These are phyloP conservation scores for Neurospora pannonica DNA, from an alignment of 495 filamentous ascomycete species.

Conservation along the genomic window DNA sequence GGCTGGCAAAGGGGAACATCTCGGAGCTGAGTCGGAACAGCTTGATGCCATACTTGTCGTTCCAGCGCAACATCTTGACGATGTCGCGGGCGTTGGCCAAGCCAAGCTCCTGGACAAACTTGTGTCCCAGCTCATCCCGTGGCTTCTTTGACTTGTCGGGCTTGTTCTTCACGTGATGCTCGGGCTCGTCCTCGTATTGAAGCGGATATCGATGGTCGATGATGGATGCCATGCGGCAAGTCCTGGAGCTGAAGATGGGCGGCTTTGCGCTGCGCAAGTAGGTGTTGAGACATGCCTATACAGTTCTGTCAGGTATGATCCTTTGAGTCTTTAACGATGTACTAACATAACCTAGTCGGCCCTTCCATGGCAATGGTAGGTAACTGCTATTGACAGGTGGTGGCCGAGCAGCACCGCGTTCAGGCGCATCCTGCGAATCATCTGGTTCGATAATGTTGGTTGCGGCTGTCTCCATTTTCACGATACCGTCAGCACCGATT, in stretches of 20 bases:
- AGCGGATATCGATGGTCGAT: conserved; percentile 81
- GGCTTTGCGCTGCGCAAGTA: conserved; percentile 82
- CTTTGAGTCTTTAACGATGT: neutral
- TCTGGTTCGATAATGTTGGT: conserved; percentile 7
- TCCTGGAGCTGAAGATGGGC: conserved; percentile 83
- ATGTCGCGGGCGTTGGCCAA: conserved; percentile 78
- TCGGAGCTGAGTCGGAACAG: conserved; percentile 89
- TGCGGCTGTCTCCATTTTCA: neutral
- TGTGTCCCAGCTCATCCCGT: conserved; percentile 48
- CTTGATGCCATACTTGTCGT: conserved; percentile 85
- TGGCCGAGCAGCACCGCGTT: conserved; percentile 43
- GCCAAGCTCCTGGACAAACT: conserved; percentile 68
- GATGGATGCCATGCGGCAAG: conserved; percentile 85
- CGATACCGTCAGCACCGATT: neutral
- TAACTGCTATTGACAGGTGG: conserved; percentile 80
- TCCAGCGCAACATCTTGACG: conserved; percentile 81
- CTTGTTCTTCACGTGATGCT: conserved; percentile 72
- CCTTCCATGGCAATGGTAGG: conserved; percentile 88
- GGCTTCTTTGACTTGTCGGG: conserved; percentile 63
- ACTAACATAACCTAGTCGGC: conserved; percentile 79
- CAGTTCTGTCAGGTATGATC: neutral
- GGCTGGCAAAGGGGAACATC: conserved; percentile 95
- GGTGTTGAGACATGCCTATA: conserved; percentile 79
- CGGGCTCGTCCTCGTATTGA: conserved; percentile 59
- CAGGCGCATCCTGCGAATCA: conserved; percentile 29